Evolutionary conservation across 1,284 basidiomycete species (phyloP).

Genomic region (Caloboletus firmus): DNA sequence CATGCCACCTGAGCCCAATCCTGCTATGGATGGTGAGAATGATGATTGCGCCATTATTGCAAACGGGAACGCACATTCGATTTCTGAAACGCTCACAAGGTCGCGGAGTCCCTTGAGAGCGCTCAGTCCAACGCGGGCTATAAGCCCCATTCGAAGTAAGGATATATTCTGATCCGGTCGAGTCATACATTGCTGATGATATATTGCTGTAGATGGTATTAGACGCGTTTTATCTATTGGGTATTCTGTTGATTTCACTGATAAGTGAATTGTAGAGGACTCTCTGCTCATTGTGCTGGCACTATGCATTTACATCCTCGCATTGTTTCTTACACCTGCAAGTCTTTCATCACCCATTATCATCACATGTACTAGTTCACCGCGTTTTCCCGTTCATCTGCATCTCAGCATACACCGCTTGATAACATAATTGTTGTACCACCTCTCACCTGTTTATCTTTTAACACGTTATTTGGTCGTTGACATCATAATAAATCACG

Average conservation of each 20-base stretch:
- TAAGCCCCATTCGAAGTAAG: conserved; percentile 36
- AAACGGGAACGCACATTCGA: neutral
- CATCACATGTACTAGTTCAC: neutral
- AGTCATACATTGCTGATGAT: conserved; percentile 11
- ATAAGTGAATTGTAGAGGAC: conserved; percentile 9
- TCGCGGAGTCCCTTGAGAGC: conserved; percentile 30
- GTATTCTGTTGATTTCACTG: conserved; percentile 5
- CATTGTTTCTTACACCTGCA: neutral
- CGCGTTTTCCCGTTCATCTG: neutral
- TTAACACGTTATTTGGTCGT: neutral
- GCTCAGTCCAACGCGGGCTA: conserved; percentile 30
- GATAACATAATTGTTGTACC: neutral
- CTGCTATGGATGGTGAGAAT: neutral
- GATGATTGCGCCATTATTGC: neutral
- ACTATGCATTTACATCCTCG: neutral
- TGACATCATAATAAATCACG: neutral
- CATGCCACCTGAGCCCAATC: neutral
- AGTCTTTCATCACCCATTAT: neutral
- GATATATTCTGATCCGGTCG: neutral
- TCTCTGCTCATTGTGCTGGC: neutral
- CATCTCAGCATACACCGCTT: neutral
- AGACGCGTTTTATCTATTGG: conserved; percentile 32
- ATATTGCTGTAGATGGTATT: conserved; percentile 24
- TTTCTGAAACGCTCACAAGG: conserved; percentile 8
- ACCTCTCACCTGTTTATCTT: neutral